Conservation (phyloP, 2,329 filamentous ascomycete species). For the Botrytis galanthina region DNA sequence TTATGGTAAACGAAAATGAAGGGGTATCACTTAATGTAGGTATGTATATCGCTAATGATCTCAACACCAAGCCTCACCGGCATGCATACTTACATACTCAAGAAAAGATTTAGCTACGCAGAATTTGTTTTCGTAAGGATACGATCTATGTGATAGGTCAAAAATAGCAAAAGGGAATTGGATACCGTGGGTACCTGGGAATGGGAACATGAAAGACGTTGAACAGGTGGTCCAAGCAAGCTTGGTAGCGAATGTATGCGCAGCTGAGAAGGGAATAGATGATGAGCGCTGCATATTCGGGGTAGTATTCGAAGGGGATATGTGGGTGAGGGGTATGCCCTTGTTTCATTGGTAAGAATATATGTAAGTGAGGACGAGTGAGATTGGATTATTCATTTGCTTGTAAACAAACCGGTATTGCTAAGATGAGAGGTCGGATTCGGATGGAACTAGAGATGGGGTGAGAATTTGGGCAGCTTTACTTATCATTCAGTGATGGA, state of each 20-base stretch:
- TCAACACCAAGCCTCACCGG: neutral
- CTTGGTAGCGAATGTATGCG: conserved; percentile 8
- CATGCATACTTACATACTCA: neutral
- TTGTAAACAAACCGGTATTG: neutral
- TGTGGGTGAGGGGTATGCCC: neutral
- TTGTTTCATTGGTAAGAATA: neutral
- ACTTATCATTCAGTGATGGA: neutral
- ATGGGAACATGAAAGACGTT: neutral
- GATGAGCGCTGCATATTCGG: neutral
- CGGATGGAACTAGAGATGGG: neutral
- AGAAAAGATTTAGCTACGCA: neutral
- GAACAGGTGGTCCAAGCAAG: neutral
- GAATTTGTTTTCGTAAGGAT: neutral
- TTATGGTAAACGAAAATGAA: neutral
- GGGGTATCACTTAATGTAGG: neutral
- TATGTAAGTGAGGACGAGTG: neutral
- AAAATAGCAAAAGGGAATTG: neutral
- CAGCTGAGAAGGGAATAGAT: conserved; percentile 1
- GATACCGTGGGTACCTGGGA: neutral
- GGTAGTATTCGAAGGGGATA: neutral
- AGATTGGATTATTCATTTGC: neutral
- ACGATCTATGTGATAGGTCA: no score
- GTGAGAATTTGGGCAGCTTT: conserved; percentile 4
- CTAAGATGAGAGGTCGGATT: neutral
- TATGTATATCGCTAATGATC: neutral